Conservation (phyloP, 176 grass and related monocot genomes). For the Aegilops speltoides region DNA sequence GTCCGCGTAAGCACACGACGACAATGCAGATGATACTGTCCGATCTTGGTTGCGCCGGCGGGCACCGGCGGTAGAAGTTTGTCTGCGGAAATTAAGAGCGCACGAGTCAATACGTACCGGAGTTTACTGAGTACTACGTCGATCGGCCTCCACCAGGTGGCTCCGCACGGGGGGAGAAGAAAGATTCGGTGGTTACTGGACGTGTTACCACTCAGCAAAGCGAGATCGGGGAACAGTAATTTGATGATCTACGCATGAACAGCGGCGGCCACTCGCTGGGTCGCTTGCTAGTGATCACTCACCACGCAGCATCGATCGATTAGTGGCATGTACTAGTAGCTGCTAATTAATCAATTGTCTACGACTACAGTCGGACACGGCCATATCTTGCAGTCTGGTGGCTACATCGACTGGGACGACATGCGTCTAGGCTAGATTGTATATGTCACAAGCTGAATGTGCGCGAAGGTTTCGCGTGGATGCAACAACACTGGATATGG, state of each 20-base stretch:
- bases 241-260: not conserved
- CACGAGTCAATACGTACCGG: not conserved
- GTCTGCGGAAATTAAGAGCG: not conserved
- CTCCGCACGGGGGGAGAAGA: not conserved
- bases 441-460: not conserved
- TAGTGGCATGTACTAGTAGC: not conserved
- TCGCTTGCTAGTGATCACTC: not conserved
- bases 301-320: not conserved
- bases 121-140: not conserved
- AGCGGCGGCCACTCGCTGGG: not conserved
- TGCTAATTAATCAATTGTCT: not conserved
- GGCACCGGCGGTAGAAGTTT: not conserved
- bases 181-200: constrained; percentile 27
- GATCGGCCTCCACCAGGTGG: not conserved
- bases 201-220: constrained; percentile 3
- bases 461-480: not conserved
- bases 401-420: too few species aligned
- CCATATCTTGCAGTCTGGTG: not conserved
- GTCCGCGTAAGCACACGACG: not conserved
- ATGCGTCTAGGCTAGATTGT: too few species aligned
- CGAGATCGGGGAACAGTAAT: not conserved
- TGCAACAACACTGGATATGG: too few species aligned
- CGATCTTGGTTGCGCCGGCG: not conserved
- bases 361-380: too few species aligned
- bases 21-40: not conserved